Percentiles rank a stretch among this genome's conserved stretches.
Evolutionary conservation across 352 stramenopile species (phyloP).

Genomic region (Phytophthora brassicae): DNA sequence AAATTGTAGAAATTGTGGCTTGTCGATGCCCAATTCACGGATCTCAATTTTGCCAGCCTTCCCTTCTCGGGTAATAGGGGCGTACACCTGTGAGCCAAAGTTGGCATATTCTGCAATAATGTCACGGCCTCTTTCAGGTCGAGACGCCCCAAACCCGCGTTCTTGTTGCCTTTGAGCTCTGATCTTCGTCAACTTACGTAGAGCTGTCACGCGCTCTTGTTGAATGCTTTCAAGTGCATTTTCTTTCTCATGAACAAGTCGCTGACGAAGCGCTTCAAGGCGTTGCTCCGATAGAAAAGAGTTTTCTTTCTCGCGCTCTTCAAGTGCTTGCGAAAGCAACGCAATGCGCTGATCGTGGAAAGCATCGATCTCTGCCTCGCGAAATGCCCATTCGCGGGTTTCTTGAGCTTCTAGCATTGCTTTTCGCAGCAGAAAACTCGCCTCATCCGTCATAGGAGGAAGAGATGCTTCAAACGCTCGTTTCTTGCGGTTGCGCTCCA

Average conservation of each 20-base stretch:
- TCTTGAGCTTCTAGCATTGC: constrained; percentile 93
- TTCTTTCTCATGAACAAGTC: constrained; percentile 76
- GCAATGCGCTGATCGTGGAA: constrained; percentile 79
- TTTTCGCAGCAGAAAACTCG: constrained; percentile 89
- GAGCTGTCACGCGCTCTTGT: constrained; percentile 82
- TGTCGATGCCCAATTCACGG: constrained; percentile 59
- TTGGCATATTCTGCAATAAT: constrained; percentile 90
- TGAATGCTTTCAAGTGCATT: constrained; percentile 79
- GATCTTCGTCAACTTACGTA: constrained; percentile 91
- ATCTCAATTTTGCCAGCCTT: constrained; percentile 58
- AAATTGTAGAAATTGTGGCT: constrained; percentile 51
- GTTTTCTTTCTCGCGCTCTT: constrained; percentile 88
- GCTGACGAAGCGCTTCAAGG: constrained; percentile 86
- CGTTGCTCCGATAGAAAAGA: constrained; percentile 92
- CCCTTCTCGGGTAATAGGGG: constrained; percentile 61
- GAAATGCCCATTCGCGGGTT: constrained; percentile 83
- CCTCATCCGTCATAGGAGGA: constrained; percentile 94
- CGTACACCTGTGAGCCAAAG: constrained; percentile 87
- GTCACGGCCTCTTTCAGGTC: constrained; percentile 58
- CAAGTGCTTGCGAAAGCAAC: constrained; percentile 79
- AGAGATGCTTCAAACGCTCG: constrained; percentile 83
- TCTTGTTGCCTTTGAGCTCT: constrained; percentile 53
- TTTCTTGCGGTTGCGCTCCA: constrained; percentile 89
- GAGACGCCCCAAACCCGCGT: constrained; percentile 23
- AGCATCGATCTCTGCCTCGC: constrained; percentile 89